Conservation (phyloP, 139 green algal genomes). For the Eudorina sp. region DNA sequence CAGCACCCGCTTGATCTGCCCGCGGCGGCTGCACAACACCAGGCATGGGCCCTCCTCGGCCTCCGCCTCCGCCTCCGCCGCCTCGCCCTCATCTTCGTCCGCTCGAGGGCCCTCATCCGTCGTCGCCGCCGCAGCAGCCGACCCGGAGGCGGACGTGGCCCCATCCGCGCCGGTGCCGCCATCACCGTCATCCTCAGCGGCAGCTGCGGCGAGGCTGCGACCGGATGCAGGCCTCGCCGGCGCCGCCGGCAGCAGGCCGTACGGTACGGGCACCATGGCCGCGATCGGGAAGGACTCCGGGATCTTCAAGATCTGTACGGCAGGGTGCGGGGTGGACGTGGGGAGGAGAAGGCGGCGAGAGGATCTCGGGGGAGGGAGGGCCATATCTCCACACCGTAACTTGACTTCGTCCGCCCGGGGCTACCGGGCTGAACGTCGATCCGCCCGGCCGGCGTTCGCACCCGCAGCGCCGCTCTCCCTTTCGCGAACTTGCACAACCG, state of each 20-base stretch:
- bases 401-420: too few relatives aligned
- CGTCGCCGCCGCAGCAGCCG: background rate
- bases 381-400: too few relatives aligned
- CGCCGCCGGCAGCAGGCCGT: constrained; percentile 41
- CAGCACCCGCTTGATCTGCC: constrained; percentile 78
- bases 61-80: background rate
- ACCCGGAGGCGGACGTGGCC: background rate
- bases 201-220: background rate
- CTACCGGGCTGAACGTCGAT: too few relatives aligned
- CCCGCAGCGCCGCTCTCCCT: too few relatives aligned
- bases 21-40: constrained; percentile 74
- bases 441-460: too few relatives aligned
- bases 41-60: constrained; percentile 53
- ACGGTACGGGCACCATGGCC: constrained; percentile 70
- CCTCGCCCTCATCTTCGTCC: background rate
- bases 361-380: too few relatives aligned
- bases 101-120: too few relatives aligned
- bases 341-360: too few relatives aligned
- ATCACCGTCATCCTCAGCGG: background rate
- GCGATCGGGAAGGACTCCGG: constrained; percentile 62
- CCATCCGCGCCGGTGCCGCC: background rate
- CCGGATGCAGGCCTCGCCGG: background rate
- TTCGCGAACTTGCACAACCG: too few relatives aligned
- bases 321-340: too few relatives aligned
- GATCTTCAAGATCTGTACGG: constrained; percentile 74